Percentiles rank a stretch among this genome's conserved stretches.
Evolutionary conservation across 106 monocot genomes (phyloP).

Genomic region (Hemerocallis citrina): DNA sequence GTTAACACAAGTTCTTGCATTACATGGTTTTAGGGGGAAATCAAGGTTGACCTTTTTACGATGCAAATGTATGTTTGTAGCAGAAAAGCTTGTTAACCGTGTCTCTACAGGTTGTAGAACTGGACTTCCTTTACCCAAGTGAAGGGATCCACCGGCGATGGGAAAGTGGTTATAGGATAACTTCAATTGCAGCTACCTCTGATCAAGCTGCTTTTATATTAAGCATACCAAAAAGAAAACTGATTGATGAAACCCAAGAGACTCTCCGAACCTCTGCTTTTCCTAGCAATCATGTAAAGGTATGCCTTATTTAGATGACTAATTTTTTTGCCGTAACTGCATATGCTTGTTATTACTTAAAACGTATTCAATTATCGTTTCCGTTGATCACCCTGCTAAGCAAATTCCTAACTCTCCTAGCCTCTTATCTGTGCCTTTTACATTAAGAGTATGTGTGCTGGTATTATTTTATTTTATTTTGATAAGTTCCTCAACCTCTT

Average conservation of each 20-base stretch:
- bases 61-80: no score
- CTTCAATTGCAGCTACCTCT: slow-evolving; percentile 80
- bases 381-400: not conserved
- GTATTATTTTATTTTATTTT: no score
- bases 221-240: slow-evolving; percentile 83
- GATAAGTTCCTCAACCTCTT: no score
- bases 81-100: no score
- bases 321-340: not conserved
- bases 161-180: slow-evolving; percentile 94
- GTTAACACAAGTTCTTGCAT: no score
- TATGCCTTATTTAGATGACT: no score
- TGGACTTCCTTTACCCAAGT: slow-evolving; percentile 97
- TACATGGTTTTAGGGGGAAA: no score
- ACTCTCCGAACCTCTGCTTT: slow-evolving; percentile 95
- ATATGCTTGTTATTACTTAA: not conserved
- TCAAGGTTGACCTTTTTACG: no score
- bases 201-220: slow-evolving; percentile 94
- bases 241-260: slow-evolving; percentile 85
- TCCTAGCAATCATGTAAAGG: slow-evolving; percentile 96
- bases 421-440: no score
- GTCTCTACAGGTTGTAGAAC: slow-evolving; percentile 89
- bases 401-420: no score
- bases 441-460: no score
- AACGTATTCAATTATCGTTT: not conserved
- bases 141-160: slow-evolving; percentile 93